phyloP scores from a whole-genome alignment of 1,139 yeast species.

The Debaryomycetaceae sp. region DNA sequence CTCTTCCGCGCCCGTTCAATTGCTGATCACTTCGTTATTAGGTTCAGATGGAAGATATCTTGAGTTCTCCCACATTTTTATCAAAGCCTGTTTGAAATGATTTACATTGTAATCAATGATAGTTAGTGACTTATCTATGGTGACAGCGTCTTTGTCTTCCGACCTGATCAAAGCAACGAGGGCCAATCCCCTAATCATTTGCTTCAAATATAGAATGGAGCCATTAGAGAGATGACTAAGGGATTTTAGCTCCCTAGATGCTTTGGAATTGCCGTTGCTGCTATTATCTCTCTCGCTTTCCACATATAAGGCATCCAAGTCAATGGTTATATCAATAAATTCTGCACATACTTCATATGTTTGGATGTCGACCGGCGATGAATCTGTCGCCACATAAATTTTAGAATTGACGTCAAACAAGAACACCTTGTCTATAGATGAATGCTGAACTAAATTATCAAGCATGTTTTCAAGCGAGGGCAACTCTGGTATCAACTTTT shows the following conservation, averaged over 20 bases:
- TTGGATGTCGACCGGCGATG: constrained; percentile 92
- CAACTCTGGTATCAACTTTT: constrained; percentile 82
- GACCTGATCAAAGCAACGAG: constrained; percentile 81
- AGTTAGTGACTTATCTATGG: constrained; percentile 57
- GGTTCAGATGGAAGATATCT: constrained; percentile 4
- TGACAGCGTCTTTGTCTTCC: constrained; percentile 45
- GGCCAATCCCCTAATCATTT: constrained; percentile 91
- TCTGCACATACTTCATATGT: constrained; percentile 97
- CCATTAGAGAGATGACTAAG: constrained; percentile 80
- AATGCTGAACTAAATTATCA: constrained; percentile 84
- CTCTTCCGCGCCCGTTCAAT: not conserved
- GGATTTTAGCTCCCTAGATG: constrained; percentile 49
- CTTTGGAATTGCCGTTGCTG: not conserved
- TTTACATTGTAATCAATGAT: constrained; percentile 88
- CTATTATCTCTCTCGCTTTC: constrained; percentile 21
- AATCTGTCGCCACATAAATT: constrained; percentile 93
- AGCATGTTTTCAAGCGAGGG: constrained; percentile 86
- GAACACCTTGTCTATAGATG: constrained; percentile 89
- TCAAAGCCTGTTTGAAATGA: constrained; percentile 72
- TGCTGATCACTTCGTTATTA: not conserved
- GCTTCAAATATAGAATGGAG: constrained; percentile 73
- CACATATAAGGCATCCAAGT: constrained; percentile 71
- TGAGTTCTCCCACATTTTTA: constrained; percentile 66
- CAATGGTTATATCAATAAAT: constrained; percentile 91
- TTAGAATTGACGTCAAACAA: constrained; percentile 91